These are phyloP conservation scores for Erysimum cheiranthoides DNA, from an alignment of 345 rosid genomes.

Conservation along the genomic window DNA sequence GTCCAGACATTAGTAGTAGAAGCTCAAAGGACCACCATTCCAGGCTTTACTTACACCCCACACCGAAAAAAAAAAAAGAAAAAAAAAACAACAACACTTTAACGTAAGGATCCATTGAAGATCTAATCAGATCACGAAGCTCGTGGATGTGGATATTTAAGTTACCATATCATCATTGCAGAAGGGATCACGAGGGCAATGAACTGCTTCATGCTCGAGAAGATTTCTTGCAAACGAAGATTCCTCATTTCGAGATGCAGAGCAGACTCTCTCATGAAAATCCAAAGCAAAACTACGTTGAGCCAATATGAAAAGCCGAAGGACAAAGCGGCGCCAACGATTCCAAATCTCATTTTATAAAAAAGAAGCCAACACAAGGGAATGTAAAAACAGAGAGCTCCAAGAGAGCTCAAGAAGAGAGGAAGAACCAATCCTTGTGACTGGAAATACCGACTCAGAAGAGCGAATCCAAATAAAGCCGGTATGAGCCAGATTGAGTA, in stretches of 20 bases:
- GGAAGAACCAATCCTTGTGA: slow-evolving; percentile 51
- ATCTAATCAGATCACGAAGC: not conserved
- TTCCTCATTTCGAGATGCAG: slow-evolving; percentile 4
- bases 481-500: no score
- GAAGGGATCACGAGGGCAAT: slow-evolving; percentile 48
- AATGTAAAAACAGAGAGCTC: no score
- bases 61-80: not conserved
- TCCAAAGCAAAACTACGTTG: slow-evolving; percentile 44
- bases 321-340: no score
- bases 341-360: no score
- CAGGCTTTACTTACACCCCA: slow-evolving; percentile 43
- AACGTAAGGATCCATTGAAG: not conserved
- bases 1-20: no score
- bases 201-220: slow-evolving; percentile 39
- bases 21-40: no score
- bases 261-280: slow-evolving; percentile 44
- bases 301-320: no score
- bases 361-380: no score
- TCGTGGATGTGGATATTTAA: not conserved
- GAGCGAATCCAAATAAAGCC: no score
- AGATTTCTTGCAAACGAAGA: slow-evolving; percentile 5
- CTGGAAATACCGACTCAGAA: no score
- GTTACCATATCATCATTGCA: slow-evolving; percentile 56
- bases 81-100: not conserved
- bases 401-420: slow-evolving; percentile 43